Evolutionary conservation across 805 yeast genomes (phyloP), one percentile per base, ranked within the genome.

Genomic region (Wickerhamomyces ciferrii): DNA sequence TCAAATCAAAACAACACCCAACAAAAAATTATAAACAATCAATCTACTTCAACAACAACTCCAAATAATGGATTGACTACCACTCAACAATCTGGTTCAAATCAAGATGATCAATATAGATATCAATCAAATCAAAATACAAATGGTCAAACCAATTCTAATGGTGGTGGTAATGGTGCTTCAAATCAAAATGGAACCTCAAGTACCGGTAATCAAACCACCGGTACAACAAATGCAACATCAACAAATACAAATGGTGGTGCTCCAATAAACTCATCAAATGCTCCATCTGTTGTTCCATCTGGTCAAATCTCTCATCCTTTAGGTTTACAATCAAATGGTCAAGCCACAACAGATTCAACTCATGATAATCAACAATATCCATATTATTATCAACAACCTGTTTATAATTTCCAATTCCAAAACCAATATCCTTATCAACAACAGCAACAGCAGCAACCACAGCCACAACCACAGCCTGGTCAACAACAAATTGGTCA

Each of bases 401-500:
- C 38, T 3, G 23, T 35, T 18, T 35, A 56, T 42, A 41, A 46
- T 46, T 46, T 51, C 41, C 53, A 61, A 42, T 59, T 58, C 47
- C 65, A 61, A 45, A 60, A 60, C 24, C 40, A 51, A 39, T 43
- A 54, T 41, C 55, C 56, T 14, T 63, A 59, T 44, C 61, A 60
- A 45, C 50, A 55, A 17, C 43, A 48, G 5, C 53, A 31, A 14
- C n/a, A 10, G 34, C n/a, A 10, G 14, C 34, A 31, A 14, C n/a
- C 5, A 14, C 34, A 7, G 34, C 34, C 10, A 5, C 34, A 31
- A 15, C 10, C 11, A 11, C 29, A 25, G 11, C 29, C 10, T 24
- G 27, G 9, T 24, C 25, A 23, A 23, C 25, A 23, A 23, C 25
- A 23, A 37, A 6, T 11, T 6, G 34, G 34, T 29, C 34, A 29